Evolutionary conservation across 2,329 filamentous ascomycete species (phyloP).

Genomic region (Fusarium brevicatenulatum): DNA sequence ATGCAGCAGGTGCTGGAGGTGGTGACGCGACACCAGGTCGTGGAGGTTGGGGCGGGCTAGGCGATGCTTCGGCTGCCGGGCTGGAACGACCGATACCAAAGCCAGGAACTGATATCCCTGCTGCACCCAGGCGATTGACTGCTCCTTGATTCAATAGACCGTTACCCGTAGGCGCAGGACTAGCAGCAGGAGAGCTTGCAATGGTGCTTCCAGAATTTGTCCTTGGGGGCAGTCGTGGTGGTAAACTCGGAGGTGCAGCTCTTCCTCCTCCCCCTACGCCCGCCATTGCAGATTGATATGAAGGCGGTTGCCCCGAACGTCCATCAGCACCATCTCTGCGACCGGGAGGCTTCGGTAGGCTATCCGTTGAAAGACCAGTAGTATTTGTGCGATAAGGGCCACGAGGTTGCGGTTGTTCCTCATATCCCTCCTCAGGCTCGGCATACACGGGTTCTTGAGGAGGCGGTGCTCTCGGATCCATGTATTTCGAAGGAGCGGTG

Average conservation of each 20-base stretch:
- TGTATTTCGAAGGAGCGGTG: constrained; percentile 49
- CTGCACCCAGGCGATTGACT: constrained; percentile 72
- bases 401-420: constrained; percentile 58
- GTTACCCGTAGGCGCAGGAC: constrained; percentile 36
- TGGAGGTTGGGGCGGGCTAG: constrained; percentile 44
- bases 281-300: constrained; percentile 44
- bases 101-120: constrained; percentile 81
- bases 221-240: constrained; percentile 71
- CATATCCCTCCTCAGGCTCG: constrained; percentile 25
- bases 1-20: constrained; percentile 30
- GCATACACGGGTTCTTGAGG: constrained; percentile 23
- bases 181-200: constrained; percentile 36
- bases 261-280: constrained; percentile 44
- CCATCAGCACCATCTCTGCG: constrained; percentile 57
- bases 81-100: constrained; percentile 72
- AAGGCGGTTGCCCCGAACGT: constrained; percentile 46
- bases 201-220: constrained; percentile 49
- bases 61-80: constrained; percentile 43
- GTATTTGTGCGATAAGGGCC: constrained; percentile 76
- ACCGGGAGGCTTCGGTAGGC: constrained; percentile 76
- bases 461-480: constrained; percentile 43
- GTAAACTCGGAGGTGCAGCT: constrained; percentile 67
- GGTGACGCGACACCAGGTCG: constrained; percentile 36
- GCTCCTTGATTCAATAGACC: constrained; percentile 65
- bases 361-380: constrained; percentile 74